Evolutionary conservation across 805 yeast species (phyloP), one percentile per base, ranked within the genome.

Genomic region (Metschnikowia reukaufii): DNA sequence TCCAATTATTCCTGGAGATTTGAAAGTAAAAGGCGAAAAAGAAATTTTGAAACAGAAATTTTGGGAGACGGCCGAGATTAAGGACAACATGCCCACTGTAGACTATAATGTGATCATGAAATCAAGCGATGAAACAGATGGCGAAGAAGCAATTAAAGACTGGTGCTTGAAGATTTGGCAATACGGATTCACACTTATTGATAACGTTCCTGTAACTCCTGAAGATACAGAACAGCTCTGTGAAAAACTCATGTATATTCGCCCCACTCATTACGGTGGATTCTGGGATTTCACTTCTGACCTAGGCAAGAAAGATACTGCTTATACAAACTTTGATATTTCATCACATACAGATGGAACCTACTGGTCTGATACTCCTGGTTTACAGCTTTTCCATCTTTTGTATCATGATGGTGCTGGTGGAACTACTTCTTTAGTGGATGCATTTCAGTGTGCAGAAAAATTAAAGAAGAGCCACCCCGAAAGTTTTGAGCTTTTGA

Each of bases 231-330:
- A 83, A 55, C 64, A 66, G 50, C 69, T 84, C 49, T 76, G 82
- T 45, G 80, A 81, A 52, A 65, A 78, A 54, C 74, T 84, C 51
- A 73, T 82, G 45, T 82, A 79, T 59, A 77, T 83, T 40, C 69
- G 86, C 35, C 82, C 82, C 20, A 84, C 90, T 1, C 90, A 84
- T 59, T 84, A 84, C 54, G 89, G 88, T n/a, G 88, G 86, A 1
- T 83, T 84, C 65, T 84, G 89, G 88, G 88, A 83, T 59, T 84
- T 84, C 63, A 84, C 89, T 9, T 74, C 86, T 4, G 86, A 84
- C 57, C 67, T 84, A 57, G 73, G 82, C 38, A 81, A 78, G 66
- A 78, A 79, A 48, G 90, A 84, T 58, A 82, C 87, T 4, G 90
- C 90, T 3, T 84, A 84, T 60, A 83, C 88, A 13, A 81, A 82